Base-by-base conservation (phyloP, 106 monocot species). In the Vanilla planifolia region DNA sequence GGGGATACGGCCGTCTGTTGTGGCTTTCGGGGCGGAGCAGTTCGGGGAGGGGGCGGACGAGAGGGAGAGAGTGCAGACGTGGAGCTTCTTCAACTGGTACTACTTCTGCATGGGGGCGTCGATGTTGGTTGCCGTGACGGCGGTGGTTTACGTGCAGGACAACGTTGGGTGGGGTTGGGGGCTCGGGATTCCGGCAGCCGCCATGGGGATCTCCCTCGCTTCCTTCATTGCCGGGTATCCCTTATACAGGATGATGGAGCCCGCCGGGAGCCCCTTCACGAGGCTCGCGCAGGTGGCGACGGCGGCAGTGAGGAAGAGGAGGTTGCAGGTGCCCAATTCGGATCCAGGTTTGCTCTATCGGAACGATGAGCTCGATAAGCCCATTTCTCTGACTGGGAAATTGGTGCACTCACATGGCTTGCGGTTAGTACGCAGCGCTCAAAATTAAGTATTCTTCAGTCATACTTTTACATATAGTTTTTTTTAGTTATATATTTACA, bases 81-180 rank as follows among this genome's bases (percentile, higher is more conserved):
- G 78, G 81, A 75, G 63, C 32, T 86, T 79, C 75, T 86, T 86
- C 72, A 86, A 86, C 67, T 86, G 86, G 86, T 86, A 78, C 58
- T 86, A 82, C 62, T 82, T 82, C 64, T 66, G 70, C 61, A 86
- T 82, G 75, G 81, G 81, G 5, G 59, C 56, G 23, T 67, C 77
- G n/a, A 82, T 78, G 17, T 56, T 86, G 40, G 19, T 82, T 16
- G 78, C 86, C 4, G 86, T 86, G 30, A 86, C 86, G 3, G 77
- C 70, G 26, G 61, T 86, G 57, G 78, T 81, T 34, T 86, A 86
- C 69, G 27, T 86, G 11, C 86, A 82, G 45, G 86, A 86, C 61
- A 79, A 86, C 53, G 82, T 86, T 1, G 86, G 86, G 3, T 78
- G 86, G 81, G 86, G 86, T 2, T 68, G 73, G 65, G 86, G 86